Base-by-base conservation (phyloP, 257 asterid species). In the Thymus mandschuricus region DNA sequence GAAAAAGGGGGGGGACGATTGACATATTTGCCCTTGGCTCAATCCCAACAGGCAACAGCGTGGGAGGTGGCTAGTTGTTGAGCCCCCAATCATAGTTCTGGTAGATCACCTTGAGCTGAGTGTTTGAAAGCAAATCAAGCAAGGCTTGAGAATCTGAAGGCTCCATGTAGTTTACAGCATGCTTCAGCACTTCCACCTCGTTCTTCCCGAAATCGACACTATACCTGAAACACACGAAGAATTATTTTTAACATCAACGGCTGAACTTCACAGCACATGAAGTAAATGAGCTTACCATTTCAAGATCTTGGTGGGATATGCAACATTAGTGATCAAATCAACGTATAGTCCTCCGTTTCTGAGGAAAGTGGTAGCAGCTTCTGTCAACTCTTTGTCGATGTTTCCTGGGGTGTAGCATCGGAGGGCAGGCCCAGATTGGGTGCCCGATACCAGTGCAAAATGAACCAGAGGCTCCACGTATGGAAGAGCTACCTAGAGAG, bases 361-460 rank as follows among this genome's bases (percentile, higher is more conserved):
- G 8, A 90, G 79, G 66, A 92, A 90, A 74, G 72, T 75, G 59
- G 79, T 60, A 59, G 96, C 95, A 60, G 97, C 90, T 40, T 87
- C 93, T 28, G 43, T 76, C 83, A 92, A 61, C 79, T 92, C 97
- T 81, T 84, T 87, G 63, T 92, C 97, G 15, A 92, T 80, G 74
- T 83, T 81, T 52, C 87, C 88, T 5, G 96, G 89, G 38, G 98
- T 87, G 83, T 90, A 90, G 86, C 93, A 92, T 70, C 88, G 85
- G 43, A 92, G 93, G 64, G 89, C 89, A 43, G 97, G 98, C 57
- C 97, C 92, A 6, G 98, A 90, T 69, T 86, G 88, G 60, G 94
- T 75, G 43, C 98, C 96, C 75, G 68, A 66, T 50, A 79, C 90
- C 55, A 90, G 83, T 34, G 96, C 88, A 72, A 92, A 92, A 76